A percentile compares a stretch with the other conserved stretches of the same genome.
Conservation (phyloP, 495 filamentous ascomycete genomes). For the Daldinia loculata region DNA sequence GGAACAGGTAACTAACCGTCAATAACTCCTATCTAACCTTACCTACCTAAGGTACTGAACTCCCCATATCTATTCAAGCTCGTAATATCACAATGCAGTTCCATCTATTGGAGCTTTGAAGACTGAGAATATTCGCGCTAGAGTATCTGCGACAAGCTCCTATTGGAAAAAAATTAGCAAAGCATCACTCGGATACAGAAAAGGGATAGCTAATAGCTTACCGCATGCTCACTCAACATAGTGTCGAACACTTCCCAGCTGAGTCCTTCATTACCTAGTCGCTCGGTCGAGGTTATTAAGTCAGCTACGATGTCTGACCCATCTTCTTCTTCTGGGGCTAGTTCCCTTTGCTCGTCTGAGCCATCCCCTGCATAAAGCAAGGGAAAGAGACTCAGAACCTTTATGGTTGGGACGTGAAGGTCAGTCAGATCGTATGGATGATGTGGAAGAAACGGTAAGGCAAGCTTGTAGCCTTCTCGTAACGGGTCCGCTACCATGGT, state of each 20-base stretch:
- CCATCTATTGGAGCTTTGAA: not conserved
- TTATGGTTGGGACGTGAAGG: conserved; percentile 10
- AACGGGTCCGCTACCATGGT: not conserved
- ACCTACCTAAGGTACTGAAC: no score
- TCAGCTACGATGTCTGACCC: not conserved
- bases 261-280: not conserved
- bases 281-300: not conserved
- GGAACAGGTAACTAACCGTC: no score
- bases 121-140: not conserved
- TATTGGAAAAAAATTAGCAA: conserved; percentile 4
- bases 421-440: conserved; percentile 9
- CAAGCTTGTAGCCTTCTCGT: conserved; percentile 21
- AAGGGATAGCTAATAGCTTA: not conserved
- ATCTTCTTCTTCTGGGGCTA: not conserved
- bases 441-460: conserved; percentile 13
- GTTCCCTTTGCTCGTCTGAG: not conserved
- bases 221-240: conserved; percentile 1
- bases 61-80: not conserved
- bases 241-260: conserved; percentile 7
- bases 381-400: conserved; percentile 1
- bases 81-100: not conserved
- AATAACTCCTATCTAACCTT: not conserved
- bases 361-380: not conserved
- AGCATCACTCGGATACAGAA: not conserved
- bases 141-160: conserved; percentile 8